A percentile compares a stretch with the other conserved stretches of the same genome.
Evolutionary conservation across 495 filamentous ascomycete genomes (phyloP).

Genomic region (Talaromyces wortmannii): DNA sequence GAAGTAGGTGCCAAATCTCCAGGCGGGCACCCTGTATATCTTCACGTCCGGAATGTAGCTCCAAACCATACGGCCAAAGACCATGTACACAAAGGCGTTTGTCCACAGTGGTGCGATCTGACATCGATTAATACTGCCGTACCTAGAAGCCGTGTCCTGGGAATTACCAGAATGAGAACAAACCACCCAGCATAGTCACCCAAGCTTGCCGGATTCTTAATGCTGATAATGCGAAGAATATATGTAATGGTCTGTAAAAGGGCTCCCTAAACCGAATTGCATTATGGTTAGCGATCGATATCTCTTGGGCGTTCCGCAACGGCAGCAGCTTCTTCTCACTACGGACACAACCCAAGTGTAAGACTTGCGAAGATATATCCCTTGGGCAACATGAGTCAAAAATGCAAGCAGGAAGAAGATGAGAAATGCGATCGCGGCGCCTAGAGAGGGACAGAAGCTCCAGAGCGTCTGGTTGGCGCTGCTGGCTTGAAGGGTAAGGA

Average conservation of each 20-base stretch:
- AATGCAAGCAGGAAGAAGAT: conserved; percentile 31
- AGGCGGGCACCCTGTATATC: conserved; percentile 42
- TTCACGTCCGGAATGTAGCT: conserved; percentile 43
- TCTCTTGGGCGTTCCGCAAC: too few species aligned
- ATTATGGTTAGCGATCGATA: too few species aligned
- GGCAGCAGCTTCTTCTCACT: conserved; percentile 6
- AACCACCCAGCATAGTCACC: conserved; percentile 19
- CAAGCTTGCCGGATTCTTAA: conserved; percentile 9
- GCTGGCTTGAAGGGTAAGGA: not conserved
- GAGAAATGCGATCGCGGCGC: conserved; percentile 22
- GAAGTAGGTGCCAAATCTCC: conserved; percentile 47
- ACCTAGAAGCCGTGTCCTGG: too few species aligned
- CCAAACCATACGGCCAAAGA: conserved; percentile 54
- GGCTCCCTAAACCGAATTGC: not conserved
- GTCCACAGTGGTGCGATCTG: conserved; percentile 27
- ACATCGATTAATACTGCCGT: not conserved
- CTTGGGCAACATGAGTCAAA: conserved; percentile 28
- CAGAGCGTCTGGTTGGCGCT: not conserved
- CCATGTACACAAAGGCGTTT: conserved; percentile 66
- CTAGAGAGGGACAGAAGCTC: conserved; percentile 14
- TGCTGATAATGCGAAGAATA: conserved; percentile 23
- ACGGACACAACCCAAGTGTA: conserved; percentile 48
- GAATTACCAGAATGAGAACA: conserved; percentile 16
- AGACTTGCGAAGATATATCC: conserved; percentile 25
- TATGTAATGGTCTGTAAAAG: conserved; percentile 33